Evolutionary conservation across 2,329 filamentous ascomycete genomes (phyloP).

Genomic region (Truncatella angustata): DNA sequence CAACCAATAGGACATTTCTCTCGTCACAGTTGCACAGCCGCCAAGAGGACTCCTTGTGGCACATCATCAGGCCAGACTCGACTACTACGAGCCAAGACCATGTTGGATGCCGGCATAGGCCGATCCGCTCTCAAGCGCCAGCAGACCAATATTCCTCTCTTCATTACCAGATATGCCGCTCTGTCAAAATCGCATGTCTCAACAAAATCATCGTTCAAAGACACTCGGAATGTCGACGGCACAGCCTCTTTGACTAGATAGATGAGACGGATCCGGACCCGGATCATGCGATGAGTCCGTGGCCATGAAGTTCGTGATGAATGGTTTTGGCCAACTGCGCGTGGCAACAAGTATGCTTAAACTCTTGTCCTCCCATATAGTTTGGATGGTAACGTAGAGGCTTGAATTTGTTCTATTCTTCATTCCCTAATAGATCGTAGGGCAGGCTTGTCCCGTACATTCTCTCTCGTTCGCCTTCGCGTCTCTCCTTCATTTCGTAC

Average conservation of each 20-base stretch:
- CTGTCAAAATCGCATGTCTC: background rate
- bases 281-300: slow-evolving; percentile 6
- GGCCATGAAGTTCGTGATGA: too few relatives aligned
- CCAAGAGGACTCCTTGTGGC: slow-evolving; percentile 3
- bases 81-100: slow-evolving; percentile 4
- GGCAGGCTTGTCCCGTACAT: slow-evolving; percentile 4
- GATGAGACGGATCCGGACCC: slow-evolving; percentile 8
- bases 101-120: background rate
- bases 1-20: background rate
- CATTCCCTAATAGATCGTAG: slow-evolving; percentile 3
- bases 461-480: slow-evolving; percentile 5
- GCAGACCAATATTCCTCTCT: background rate
- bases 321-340: background rate
- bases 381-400: background rate
- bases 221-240: slow-evolving; percentile 3
- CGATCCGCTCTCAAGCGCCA: background rate
- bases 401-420: background rate
- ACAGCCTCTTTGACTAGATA: background rate
- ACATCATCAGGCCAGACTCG: slow-evolving; percentile 10
- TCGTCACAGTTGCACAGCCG: background rate
- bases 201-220: background rate
- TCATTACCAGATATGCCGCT: slow-evolving; percentile 4
- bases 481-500: slow-evolving; percentile 1
- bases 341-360: background rate
- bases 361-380: background rate